These are phyloP conservation scores for Penicillium manginii DNA, from an alignment of 495 filamentous ascomycete species.

Conservation along the genomic window DNA sequence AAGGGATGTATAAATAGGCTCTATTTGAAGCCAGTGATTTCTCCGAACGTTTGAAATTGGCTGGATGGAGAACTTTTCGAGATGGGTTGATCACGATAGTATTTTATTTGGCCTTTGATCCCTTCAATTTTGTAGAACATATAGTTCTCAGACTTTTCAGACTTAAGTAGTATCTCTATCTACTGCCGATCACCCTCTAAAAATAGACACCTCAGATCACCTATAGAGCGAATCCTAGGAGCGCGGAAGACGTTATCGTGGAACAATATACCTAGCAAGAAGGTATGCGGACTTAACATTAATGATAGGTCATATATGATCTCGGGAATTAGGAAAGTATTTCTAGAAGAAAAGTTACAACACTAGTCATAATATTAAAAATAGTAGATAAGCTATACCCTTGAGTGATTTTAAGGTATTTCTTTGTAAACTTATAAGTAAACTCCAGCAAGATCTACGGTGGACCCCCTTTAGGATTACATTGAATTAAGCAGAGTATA, in stretches of 20 bases:
- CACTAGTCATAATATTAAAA: no score
- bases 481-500: no score
- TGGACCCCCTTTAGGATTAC: no score
- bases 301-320: constrained; percentile 33
- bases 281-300: constrained; percentile 30
- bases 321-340: constrained; percentile 27
- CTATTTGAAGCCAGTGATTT: constrained; percentile 24
- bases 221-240: constrained; percentile 26
- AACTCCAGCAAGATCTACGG: no score
- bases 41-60: constrained; percentile 21
- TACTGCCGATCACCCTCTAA: constrained; percentile 22
- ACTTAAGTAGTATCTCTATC: constrained; percentile 25
- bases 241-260: constrained; percentile 23
- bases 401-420: no score
- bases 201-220: constrained; percentile 24
- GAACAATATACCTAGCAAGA: constrained; percentile 30
- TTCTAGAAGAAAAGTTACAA: neutral
- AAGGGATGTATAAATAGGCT: constrained; percentile 21
- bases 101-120: constrained; percentile 10
- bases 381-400: no score
- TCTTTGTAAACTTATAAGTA: no score
- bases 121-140: constrained; percentile 27
- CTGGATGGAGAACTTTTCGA: constrained; percentile 17
- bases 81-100: constrained; percentile 21
- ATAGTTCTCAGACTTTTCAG: constrained; percentile 24